Base-by-base conservation (phyloP, 176 grass and related monocot genomes). In the Triticum turgidum region DNA sequence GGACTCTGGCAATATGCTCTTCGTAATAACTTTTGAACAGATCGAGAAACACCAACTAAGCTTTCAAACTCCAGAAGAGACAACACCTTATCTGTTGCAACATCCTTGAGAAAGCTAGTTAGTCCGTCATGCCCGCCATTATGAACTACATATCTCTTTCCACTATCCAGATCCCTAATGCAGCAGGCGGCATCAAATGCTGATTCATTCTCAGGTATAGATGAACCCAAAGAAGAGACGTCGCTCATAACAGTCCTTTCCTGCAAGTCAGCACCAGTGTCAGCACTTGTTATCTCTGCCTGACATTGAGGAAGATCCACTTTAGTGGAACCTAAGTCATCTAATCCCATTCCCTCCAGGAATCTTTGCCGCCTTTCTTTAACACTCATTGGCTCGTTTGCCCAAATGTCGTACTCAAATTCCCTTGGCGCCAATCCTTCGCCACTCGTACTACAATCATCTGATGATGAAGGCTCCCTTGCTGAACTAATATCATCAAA, bases 341-440 rank as follows among this genome's bases (percentile, higher is more conserved):
- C 76, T 21, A 96, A 85, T 42, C 97, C 94, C 68, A 91, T 86
- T 88, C 81, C 86, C 27, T 88, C 82, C 5, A 94, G 83, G 38
- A 99, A 99, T 37, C 42, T 89, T 14, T 92, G 86, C 17, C 97
- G 69, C 35, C 97, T 92, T 90, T 99, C 92, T 63, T 90, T 83
- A 74, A 99, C 92, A 73, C 94, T 99, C 11, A 49, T 85, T 15
- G 82, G 88, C 72, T 94, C 79, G 1, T 65, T 88, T 45, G 88
- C 63, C 90, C 90, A 93, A 78, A 92, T 61, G 4, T 89, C 84
- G 62, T 91, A 87, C 24, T 86, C 90, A 39, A 94, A 86, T n/a
- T 62, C 78, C 13, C 7, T 69, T 47, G 70, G 33, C 14, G 15
- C 56, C 73, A 79, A 82, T 62, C 86, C 81, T 54, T 85, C 70